Percentiles rank a stretch among this genome's conserved stretches.
phyloP scores from a whole-genome alignment of 1,284 basidiomycete genomes.

The Tilletia setariae region DNA sequence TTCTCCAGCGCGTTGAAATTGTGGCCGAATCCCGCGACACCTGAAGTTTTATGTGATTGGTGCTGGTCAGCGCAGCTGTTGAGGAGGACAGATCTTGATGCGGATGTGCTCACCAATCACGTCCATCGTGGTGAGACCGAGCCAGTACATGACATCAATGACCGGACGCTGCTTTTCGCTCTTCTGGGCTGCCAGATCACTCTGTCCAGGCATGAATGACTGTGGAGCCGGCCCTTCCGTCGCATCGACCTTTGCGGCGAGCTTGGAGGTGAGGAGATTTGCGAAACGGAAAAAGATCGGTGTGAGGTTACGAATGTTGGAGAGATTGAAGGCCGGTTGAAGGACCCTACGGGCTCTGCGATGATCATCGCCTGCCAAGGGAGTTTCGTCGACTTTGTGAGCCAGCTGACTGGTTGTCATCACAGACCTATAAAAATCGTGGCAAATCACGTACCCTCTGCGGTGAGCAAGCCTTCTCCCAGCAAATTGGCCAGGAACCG shows the following conservation, averaged over 20 bases:
- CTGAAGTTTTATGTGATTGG: neutral
- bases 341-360: conserved; percentile 42
- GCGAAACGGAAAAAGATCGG: conserved; percentile 40
- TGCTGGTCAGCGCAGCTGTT: neutral
- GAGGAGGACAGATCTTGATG: neutral
- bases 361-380: conserved; percentile 27
- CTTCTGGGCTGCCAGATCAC: neutral
- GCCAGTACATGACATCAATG: conserved; percentile 33
- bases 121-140: conserved; percentile 36
- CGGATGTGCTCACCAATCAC: conserved; percentile 46
- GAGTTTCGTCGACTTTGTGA: no score
- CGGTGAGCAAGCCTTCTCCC: conserved; percentile 44
- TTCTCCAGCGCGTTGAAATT: neutral
- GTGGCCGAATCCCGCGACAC: conserved; percentile 5
- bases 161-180: conserved; percentile 22
- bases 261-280: conserved; percentile 24
- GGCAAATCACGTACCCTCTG: conserved; percentile 29
- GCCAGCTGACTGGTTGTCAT: no score
- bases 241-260: conserved; percentile 29
- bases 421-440: no score
- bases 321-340: conserved; percentile 44
- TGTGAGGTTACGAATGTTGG: conserved; percentile 38
- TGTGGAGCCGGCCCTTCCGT: neutral
- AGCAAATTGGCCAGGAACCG: conserved; percentile 34
- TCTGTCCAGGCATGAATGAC: conserved; percentile 12